phyloP scores from a whole-genome alignment of 164 flowering plant genomes.

The Dillenia turbinata region DNA sequence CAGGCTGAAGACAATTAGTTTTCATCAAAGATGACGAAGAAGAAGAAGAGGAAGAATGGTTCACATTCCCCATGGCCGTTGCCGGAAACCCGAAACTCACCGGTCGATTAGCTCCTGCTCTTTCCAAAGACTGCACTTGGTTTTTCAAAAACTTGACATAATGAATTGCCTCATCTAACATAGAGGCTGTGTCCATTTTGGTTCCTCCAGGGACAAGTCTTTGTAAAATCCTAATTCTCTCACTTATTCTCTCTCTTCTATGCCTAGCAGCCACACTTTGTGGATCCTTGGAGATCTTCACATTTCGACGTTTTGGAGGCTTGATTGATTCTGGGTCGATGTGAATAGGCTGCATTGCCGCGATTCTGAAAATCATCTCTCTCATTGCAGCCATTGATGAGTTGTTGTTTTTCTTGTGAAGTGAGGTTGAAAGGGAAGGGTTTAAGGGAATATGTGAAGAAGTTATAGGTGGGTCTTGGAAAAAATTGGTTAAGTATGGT shows the following conservation, averaged over 20 bases:
- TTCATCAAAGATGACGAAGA: constrained; percentile 7
- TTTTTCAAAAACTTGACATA: constrained; percentile 54
- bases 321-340: constrained; percentile 50
- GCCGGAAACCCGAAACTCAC: constrained; percentile 31
- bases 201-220: constrained; percentile 34
- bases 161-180: constrained; percentile 51
- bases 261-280: constrained; percentile 68
- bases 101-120: constrained; percentile 22
- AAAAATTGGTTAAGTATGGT: constrained; percentile 2
- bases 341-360: constrained; percentile 56
- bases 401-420: constrained; percentile 5
- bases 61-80: constrained; percentile 3
- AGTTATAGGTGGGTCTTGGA: neutral
- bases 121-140: constrained; percentile 42
- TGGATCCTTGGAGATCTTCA: constrained; percentile 53
- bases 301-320: constrained; percentile 50
- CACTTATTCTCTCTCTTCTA: constrained; percentile 53
- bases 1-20: constrained; percentile 7
- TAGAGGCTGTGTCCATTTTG: constrained; percentile 18
- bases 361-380: constrained; percentile 55
- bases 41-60: neutral
- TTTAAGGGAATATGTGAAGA: neutral
- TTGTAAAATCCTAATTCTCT: constrained; percentile 38
- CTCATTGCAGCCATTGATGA: constrained; percentile 46
- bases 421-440: neutral